Percentiles rank a stretch among this genome's conserved stretches.
phyloP scores from a whole-genome alignment of 345 rosid genomes.

The Boechera stricta region DNA sequence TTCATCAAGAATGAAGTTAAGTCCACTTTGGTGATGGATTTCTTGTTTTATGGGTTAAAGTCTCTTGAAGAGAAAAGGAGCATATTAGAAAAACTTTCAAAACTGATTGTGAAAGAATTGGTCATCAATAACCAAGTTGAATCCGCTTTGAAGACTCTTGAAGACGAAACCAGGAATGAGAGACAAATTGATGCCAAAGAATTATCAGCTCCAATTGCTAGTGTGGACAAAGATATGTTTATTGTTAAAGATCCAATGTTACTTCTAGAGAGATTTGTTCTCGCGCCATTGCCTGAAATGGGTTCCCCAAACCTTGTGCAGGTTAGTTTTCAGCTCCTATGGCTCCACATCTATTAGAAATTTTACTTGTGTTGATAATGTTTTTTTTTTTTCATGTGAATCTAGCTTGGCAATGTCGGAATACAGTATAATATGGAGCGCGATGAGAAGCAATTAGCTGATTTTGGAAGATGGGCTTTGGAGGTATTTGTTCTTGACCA shows the following conservation, averaged over 20 bases:
- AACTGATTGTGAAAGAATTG: not conserved
- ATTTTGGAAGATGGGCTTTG: slow-evolving; percentile 80
- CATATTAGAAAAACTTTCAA: not conserved
- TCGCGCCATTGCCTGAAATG: slow-evolving; percentile 75
- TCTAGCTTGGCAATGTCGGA: slow-evolving; percentile 72
- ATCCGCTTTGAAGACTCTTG: slow-evolving; percentile 54
- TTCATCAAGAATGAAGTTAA: slow-evolving; percentile 83
- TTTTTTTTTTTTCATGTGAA: not conserved
- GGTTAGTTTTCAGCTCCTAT: slow-evolving; percentile 48
- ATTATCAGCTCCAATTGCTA: slow-evolving; percentile 67
- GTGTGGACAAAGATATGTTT: slow-evolving; percentile 68
- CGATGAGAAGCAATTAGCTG: slow-evolving; percentile 84
- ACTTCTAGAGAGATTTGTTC: slow-evolving; percentile 73
- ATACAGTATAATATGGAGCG: slow-evolving; percentile 61
- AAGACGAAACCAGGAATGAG: slow-evolving; percentile 68
- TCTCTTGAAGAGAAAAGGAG: not conserved
- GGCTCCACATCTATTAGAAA: not conserved
- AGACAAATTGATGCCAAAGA: slow-evolving; percentile 63
- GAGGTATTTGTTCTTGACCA: slow-evolving; percentile 86
- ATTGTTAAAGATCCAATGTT: slow-evolving; percentile 74
- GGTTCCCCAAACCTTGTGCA: slow-evolving; percentile 74
- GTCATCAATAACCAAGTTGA: not conserved
- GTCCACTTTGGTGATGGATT: slow-evolving; percentile 92
- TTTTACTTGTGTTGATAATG: not conserved
- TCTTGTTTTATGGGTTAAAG: slow-evolving; percentile 85